A percentile compares a stretch with the other conserved stretches of the same genome.
These are phyloP conservation scores for Heritiera littoralis DNA, from an alignment of 345 rosid genomes.

Conservation along the genomic window DNA sequence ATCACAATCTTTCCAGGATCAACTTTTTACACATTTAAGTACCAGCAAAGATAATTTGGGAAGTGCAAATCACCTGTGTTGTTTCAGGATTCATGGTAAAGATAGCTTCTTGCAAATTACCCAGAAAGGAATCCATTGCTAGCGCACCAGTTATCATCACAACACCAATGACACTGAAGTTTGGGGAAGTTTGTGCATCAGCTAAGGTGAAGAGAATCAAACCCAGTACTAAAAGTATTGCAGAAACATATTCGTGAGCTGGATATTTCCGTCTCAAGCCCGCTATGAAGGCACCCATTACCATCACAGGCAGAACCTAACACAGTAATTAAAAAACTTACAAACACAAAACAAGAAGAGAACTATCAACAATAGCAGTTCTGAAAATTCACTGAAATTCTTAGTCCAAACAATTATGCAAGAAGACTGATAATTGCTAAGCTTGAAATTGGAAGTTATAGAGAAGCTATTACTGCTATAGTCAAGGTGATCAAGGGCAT, in stretches of 20 bases:
- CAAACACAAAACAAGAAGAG: background rate
- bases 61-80: slow-evolving; percentile 59
- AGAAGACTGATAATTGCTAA: background rate
- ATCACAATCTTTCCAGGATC: slow-evolving; percentile 15
- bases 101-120: slow-evolving; percentile 92
- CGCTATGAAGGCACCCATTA: slow-evolving; percentile 96
- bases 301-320: slow-evolving; percentile 92
- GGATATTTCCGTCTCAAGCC: slow-evolving; percentile 91
- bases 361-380: background rate
- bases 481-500: background rate
- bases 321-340: background rate
- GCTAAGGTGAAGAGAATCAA: slow-evolving; percentile 90
- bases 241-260: slow-evolving; percentile 75
- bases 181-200: slow-evolving; percentile 90
- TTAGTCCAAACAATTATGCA: background rate
- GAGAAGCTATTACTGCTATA: background rate
- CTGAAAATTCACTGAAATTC: background rate
- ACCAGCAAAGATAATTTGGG: background rate
- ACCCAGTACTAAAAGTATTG: slow-evolving; percentile 77
- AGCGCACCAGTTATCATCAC: slow-evolving; percentile 88
- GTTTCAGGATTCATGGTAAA: slow-evolving; percentile 91
- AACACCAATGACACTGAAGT: slow-evolving; percentile 81
- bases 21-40: background rate
- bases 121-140: slow-evolving; percentile 86
- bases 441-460: too few relatives aligned